Base-by-base conservation (phyloP, 129 eudicot species). In the Tagetes erecta region DNA sequence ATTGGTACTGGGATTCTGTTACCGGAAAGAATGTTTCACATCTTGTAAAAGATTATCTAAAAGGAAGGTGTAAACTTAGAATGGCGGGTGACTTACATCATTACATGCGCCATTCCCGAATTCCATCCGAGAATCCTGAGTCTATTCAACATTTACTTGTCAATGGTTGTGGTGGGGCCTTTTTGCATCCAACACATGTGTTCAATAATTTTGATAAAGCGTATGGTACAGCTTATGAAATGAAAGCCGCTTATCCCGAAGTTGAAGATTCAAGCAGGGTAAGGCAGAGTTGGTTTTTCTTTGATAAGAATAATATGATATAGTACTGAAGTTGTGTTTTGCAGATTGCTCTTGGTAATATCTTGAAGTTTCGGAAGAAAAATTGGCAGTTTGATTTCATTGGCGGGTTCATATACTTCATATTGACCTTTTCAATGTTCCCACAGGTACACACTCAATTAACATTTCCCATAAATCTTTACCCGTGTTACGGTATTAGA, bases 371-470 rank as follows among this genome's bases (percentile, higher is more conserved):
- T 46, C 86, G 97, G 12, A 95, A 95, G 91, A 95, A 95, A 76
- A 95, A 95, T 79, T 95, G 99, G 99, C 99, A 95, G 87, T 95
- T 95, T 77, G 99, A 95, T 67, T 70, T 91, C 78, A 91, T 95
- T 78, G 99, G 99, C 8, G 99, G 99, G 34, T 83, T 95, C 60
- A 91, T 95, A 78, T 95, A 95, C 81, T 95, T 95, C 57, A 71
- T 95, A 53, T 82, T 95, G 76, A 87, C 96, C 59, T 88, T 88
- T 78, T 95, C 99, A 31, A 91, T 95, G 99, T 95, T 95, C 80
- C 99, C 99, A 68, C 97, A 91, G 88, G 99, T 91, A 75, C 66
- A 68, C 51, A 11, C 66, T 60, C 7, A 2, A 1, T 11, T 35
- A 60, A 60, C 3, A 12, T 35, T 60, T 35, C 8, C 30, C 20